phyloP scores from a whole-genome alignment of 257 asterid genomes.

The Fraxinus pennsylvanica region DNA sequence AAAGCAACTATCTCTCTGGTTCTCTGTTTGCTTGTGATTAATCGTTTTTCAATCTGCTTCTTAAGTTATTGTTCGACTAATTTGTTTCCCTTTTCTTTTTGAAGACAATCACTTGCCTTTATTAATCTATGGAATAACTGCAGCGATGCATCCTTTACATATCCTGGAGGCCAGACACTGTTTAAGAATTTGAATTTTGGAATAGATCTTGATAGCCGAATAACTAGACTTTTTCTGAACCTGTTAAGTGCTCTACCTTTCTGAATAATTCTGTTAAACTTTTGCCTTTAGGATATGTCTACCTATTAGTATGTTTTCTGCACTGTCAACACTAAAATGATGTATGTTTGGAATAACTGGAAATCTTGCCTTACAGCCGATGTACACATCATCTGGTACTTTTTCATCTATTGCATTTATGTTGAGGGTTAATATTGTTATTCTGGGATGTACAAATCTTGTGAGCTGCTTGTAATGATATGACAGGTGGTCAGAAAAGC shows the following conservation, averaged over 20 bases:
- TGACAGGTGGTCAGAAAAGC: no score
- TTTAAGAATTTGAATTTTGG: constrained; percentile 94
- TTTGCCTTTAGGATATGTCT: constrained; percentile 17
- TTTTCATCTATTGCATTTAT: constrained; percentile 16
- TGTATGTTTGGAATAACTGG: constrained; percentile 78
- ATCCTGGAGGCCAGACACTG: constrained; percentile 84
- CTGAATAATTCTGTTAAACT: constrained; percentile 16
- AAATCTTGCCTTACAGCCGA: constrained; percentile 97
- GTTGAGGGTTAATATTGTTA: constrained; percentile 5
- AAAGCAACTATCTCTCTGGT: background rate
- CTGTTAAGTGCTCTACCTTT: constrained; percentile 13
- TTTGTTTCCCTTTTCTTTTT: background rate
- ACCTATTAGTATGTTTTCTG: constrained; percentile 14
- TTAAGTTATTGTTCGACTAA: background rate
- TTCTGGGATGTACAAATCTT: constrained; percentile 15
- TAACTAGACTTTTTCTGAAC: constrained; percentile 59
- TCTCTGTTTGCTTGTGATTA: constrained; percentile 15
- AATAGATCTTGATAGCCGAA: constrained; percentile 90
- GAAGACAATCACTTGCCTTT: background rate
- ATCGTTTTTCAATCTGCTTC: background rate
- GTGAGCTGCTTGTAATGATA: constrained; percentile 15
- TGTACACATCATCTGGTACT: constrained; percentile 93
- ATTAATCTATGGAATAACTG: constrained; percentile 33
- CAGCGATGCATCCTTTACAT: constrained; percentile 99
- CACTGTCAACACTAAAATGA: constrained; percentile 12